Evolutionary conservation across 768 basidiomycete species (phyloP), one percentile per base, ranked within the genome.

Genomic region (Tephrocybe sp.): DNA sequence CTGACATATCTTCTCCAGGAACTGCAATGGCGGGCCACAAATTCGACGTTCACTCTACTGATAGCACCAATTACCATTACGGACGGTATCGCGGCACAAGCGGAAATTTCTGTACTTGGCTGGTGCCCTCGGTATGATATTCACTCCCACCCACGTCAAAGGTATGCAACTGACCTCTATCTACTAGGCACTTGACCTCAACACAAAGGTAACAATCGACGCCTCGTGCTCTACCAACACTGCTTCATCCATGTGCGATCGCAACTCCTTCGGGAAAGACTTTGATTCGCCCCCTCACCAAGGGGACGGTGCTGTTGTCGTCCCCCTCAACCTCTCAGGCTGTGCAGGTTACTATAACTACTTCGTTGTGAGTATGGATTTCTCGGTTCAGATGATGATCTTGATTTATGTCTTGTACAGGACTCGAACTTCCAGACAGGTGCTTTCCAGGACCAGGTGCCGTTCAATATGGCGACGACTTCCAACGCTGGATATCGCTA

Each of bases 291-390:
- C 60, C n/a, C 60, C 61, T 11, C 61, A 63, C 37, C 54, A 55
- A 31, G 60, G 62, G 4, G 44, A 63, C 34, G 62, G 62, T 8
- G 62, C 60, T 0, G 52, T 63, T 16, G 52, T 60, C 3, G 58
- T 63, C 9, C 60, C 58, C 11, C 23, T 61, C 8, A 57, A 58
- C 42, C 52, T 63, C 10, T 41, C 60, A 13, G 53, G 51, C 16
- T 63, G 62, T 24, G 50, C 60, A 5, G 60, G 62, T 13, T 63
- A 55, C 42, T 61, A 63, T 43, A 63, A 63, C 41, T 63, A 61
- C 33, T 63, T 63, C 37, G 55, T 63, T 16, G 61, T 59, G 56
- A 8, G 58, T 55, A 15, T n/a, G 19, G 8, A 13, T 30, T 9
- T 19, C 10, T 12, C 5, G 22, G 3, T 29, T n/a, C 42, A 36